A percentile compares a stretch with the other conserved stretches of the same genome.
phyloP scores from a whole-genome alignment of 2,329 filamentous ascomycete genomes.

The Pseudomassariella vexata region DNA sequence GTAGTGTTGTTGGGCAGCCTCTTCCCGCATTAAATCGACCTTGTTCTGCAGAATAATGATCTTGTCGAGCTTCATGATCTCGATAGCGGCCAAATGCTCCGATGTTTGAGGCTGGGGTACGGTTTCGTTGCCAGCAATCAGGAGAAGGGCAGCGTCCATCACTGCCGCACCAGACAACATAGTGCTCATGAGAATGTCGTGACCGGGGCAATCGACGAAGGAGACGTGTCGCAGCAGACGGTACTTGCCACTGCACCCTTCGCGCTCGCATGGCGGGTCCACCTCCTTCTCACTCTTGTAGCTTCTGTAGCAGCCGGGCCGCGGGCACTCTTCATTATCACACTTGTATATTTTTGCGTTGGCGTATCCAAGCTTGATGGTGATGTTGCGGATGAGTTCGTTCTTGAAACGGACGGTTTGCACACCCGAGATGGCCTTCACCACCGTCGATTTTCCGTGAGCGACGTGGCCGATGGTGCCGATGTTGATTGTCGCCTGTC shows the following conservation, averaged over 20 bases:
- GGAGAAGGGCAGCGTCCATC: slow-evolving; percentile 95
- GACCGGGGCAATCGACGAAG: slow-evolving; percentile 97
- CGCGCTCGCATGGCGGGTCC: slow-evolving; percentile 89
- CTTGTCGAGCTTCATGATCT: slow-evolving; percentile 99
- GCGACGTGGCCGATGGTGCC: slow-evolving; percentile 98
- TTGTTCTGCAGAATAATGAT: slow-evolving; percentile 99
- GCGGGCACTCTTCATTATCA: slow-evolving; percentile 83
- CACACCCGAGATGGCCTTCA: slow-evolving; percentile 98
- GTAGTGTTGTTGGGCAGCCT: slow-evolving; percentile 88
- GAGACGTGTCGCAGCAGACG: slow-evolving; percentile 86
- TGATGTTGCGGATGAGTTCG: slow-evolving; percentile 97
- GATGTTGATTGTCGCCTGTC: slow-evolving; percentile 98
- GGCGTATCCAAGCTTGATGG: slow-evolving; percentile 98
- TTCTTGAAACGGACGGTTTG: slow-evolving; percentile 99
- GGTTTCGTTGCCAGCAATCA: slow-evolving; percentile 97
- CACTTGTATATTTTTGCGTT: slow-evolving; percentile 99
- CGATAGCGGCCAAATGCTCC: slow-evolving; percentile 96
- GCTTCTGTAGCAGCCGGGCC: slow-evolving; percentile 91
- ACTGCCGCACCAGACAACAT: slow-evolving; percentile 99
- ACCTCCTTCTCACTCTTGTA: slow-evolving; percentile 99
- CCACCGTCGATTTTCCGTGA: slow-evolving; percentile 97
- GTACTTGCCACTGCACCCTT: slow-evolving; percentile 85
- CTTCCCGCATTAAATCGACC: slow-evolving; percentile 96
- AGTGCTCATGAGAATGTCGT: slow-evolving; percentile 99
- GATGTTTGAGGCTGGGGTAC: slow-evolving; percentile 98